These are phyloP conservation scores for Alternaria brassicicola DNA, from an alignment of 2,329 filamentous ascomycete species.

Conservation along the genomic window DNA sequence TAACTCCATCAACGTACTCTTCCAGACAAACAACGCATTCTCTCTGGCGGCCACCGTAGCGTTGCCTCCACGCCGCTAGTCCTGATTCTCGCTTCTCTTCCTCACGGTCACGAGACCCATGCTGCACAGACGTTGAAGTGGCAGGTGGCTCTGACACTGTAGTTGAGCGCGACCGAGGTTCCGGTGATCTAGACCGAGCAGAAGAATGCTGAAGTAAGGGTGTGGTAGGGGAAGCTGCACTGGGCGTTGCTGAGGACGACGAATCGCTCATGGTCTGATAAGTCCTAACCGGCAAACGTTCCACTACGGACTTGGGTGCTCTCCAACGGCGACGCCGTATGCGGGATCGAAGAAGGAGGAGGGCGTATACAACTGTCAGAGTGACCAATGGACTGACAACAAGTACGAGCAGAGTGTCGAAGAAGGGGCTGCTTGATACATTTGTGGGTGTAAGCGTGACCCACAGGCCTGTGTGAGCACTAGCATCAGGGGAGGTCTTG, in stretches of 20 bases:
- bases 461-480: constrained; percentile 80
- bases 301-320: constrained; percentile 95
- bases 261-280: constrained; percentile 81
- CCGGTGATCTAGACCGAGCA: constrained; percentile 41
- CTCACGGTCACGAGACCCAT: constrained; percentile 44
- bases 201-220: constrained; percentile 69
- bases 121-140: constrained; percentile 39
- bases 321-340: constrained; percentile 91
- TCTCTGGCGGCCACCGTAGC: constrained; percentile 69
- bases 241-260: constrained; percentile 66
- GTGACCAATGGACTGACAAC: constrained; percentile 93
- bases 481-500: constrained; percentile 28
- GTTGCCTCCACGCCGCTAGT: constrained; percentile 60
- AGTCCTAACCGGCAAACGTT: constrained; percentile 90
- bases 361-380: constrained; percentile 87
- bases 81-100: constrained; percentile 61
- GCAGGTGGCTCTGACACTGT: constrained; percentile 66
- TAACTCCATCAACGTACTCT: constrained; percentile 93
- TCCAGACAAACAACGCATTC: constrained; percentile 97
- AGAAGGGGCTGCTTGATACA: constrained; percentile 87
- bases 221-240: constrained; percentile 73
- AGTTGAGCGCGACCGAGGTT: constrained; percentile 67
- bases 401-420: constrained; percentile 95
- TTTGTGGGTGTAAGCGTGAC: constrained; percentile 93
- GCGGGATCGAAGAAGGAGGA: constrained; percentile 84